These are phyloP conservation scores for Emergomyces pasteurianus DNA, from an alignment of 2,329 filamentous ascomycete genomes.

Conservation along the genomic window DNA sequence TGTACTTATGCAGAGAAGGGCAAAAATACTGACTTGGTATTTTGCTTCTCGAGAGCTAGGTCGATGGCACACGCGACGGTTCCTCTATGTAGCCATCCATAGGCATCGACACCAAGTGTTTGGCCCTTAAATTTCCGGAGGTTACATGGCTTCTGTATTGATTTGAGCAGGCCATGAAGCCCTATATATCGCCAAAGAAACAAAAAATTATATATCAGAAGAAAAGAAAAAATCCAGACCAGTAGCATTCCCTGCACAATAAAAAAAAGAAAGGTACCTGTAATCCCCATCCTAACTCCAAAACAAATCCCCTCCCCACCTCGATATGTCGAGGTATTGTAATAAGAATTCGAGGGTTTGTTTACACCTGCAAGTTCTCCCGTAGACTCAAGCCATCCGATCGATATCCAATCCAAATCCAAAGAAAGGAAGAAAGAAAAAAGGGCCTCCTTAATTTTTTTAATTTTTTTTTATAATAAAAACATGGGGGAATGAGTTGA, in stretches of 20 bases:
- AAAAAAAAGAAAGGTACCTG: slow-evolving; percentile 20
- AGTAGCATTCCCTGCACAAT: not conserved
- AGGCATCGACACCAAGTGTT: slow-evolving; percentile 88
- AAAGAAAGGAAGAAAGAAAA: not conserved
- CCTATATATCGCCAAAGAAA: slow-evolving; percentile 40
- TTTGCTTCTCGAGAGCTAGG: slow-evolving; percentile 77
- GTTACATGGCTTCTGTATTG: slow-evolving; percentile 80
- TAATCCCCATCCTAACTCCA: slow-evolving; percentile 30
- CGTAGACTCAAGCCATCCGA: not conserved
- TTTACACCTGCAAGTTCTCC: slow-evolving; percentile 1
- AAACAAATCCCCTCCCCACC: not conserved
- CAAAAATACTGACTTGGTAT: slow-evolving; percentile 54
- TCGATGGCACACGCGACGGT: slow-evolving; percentile 84
- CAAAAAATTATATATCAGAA: not conserved
- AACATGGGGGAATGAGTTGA: not conserved
- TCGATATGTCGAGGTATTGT: not conserved
- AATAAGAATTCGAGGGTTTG: not conserved
- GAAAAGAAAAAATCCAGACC: not conserved
- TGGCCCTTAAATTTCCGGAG: slow-evolving; percentile 79
- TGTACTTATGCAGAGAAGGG: not conserved
- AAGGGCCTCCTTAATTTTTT: not conserved
- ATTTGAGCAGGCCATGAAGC: slow-evolving; percentile 83
- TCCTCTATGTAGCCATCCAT: slow-evolving; percentile 95
- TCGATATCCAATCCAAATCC: not conserved
- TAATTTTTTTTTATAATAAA: not conserved